Percentiles rank a stretch among this genome's conserved stretches.
phyloP scores from a whole-genome alignment of 768 basidiomycete species.

The Agaricus sinodeliciosus region DNA sequence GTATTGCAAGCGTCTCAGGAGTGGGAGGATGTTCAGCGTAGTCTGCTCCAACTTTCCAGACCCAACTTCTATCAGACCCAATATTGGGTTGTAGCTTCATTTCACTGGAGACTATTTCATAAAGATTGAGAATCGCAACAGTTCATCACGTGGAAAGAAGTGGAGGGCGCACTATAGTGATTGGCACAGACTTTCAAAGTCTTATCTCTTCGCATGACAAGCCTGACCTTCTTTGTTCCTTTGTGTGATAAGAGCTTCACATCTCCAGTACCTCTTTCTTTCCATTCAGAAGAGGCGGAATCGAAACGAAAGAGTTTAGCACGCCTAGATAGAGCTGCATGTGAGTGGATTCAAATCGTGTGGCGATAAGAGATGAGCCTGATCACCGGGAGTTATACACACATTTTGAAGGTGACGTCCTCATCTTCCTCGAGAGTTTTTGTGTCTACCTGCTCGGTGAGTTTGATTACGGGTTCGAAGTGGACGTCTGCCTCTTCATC shows the following conservation, averaged over 20 bases:
- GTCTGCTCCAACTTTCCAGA: slow-evolving; percentile 96
- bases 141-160: slow-evolving; percentile 11
- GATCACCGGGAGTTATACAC: slow-evolving; percentile 25
- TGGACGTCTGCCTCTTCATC: slow-evolving; percentile 84
- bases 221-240: slow-evolving; percentile 83
- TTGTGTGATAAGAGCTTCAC: slow-evolving; percentile 89
- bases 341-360: slow-evolving; percentile 16
- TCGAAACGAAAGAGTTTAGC: slow-evolving; percentile 98
- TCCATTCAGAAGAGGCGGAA: slow-evolving; percentile 78
- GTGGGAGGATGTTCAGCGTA: slow-evolving; percentile 88
- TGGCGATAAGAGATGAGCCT: slow-evolving; percentile 28
- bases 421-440: slow-evolving; percentile 97
- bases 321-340: slow-evolving; percentile 51
- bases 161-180: slow-evolving; percentile 65
- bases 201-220: slow-evolving; percentile 99
- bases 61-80: slow-evolving; percentile 98
- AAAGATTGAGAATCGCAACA: background rate
- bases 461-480: slow-evolving; percentile 94
- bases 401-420: slow-evolving; percentile 94
- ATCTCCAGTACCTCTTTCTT: slow-evolving; percentile 96
- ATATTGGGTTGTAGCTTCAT: slow-evolving; percentile 97
- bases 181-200: slow-evolving; percentile 99
- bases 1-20: slow-evolving; percentile 94
- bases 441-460: slow-evolving; percentile 91
- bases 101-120: slow-evolving; percentile 63